phyloP scores from a whole-genome alignment of 352 stramenopile species.

The Thraustotheca clavata region DNA sequence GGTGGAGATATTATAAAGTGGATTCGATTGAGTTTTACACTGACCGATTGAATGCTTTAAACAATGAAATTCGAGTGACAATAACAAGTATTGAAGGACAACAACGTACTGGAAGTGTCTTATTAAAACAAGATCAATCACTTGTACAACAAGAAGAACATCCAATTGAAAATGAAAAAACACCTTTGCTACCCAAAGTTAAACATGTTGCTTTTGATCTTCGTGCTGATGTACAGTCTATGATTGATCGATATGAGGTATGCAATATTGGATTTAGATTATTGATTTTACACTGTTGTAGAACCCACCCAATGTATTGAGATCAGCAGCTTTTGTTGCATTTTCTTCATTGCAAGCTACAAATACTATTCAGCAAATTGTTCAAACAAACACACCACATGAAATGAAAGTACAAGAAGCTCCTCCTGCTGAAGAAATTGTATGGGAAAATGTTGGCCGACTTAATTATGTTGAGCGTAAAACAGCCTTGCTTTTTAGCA shows the following conservation, averaged over 20 bases:
- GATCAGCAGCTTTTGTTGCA: constrained; percentile 56
- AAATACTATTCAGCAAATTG: constrained; percentile 57
- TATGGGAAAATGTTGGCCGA: constrained; percentile 74
- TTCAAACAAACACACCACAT: constrained; percentile 58
- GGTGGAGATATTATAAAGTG: constrained; percentile 32
- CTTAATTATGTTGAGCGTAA: constrained; percentile 48
- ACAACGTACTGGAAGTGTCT: constrained; percentile 24
- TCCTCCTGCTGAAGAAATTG: constrained; percentile 54
- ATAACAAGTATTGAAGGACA: constrained; percentile 20
- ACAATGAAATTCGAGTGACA: constrained; percentile 30
- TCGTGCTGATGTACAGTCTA: neutral
- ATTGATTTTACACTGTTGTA: neutral
- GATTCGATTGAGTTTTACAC: constrained; percentile 58
- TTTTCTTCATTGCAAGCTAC: constrained; percentile 55
- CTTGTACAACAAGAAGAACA: neutral
- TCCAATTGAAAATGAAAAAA: neutral
- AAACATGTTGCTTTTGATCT: neutral
- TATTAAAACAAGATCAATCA: constrained; percentile 3
- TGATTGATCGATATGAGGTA: neutral
- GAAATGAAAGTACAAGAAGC: constrained; percentile 51
- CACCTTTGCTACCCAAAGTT: neutral
- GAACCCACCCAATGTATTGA: constrained; percentile 34
- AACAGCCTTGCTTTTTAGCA: constrained; percentile 47
- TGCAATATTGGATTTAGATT: neutral
- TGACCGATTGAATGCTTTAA: constrained; percentile 37